Conservation (phyloP, 306 rosid species). For the Corylus avellana region DNA sequence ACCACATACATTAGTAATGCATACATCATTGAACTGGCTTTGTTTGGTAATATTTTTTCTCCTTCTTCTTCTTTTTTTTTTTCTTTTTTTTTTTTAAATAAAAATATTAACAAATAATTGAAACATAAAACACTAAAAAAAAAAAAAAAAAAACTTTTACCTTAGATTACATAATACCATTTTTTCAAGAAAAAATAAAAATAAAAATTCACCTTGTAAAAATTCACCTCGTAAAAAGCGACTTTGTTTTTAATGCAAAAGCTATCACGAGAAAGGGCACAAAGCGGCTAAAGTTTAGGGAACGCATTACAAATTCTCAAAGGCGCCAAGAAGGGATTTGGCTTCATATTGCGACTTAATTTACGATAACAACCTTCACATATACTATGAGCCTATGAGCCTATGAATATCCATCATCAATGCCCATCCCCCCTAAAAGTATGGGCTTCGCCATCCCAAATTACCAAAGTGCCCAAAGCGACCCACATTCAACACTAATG, state of each 20-base stretch:
- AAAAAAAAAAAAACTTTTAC: no score
- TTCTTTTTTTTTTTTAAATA: no score
- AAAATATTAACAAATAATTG: not conserved
- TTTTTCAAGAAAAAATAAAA: no score
- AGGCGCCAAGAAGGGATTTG: not conserved
- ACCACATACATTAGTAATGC: not conserved
- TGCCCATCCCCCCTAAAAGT: not conserved
- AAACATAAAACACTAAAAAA: no score
- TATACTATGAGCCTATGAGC: not conserved
- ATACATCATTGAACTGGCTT: not conserved
- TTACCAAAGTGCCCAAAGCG: not conserved
- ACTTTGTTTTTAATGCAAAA: slow-evolving; percentile 16
- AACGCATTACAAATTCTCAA: not conserved
- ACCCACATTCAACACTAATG: slow-evolving; percentile 6
- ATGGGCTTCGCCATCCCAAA: not conserved
- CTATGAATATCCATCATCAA: not conserved
- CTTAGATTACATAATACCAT: no score
- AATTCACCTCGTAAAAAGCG: not conserved
- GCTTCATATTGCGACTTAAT: not conserved
- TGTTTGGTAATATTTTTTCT: no score
- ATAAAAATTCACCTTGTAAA: no score
- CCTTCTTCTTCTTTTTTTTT: no score
- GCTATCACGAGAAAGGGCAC: not conserved
- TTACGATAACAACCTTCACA: not conserved
- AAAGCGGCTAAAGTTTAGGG: not conserved